Evolutionary conservation across 192 early-diverging fungal species (phyloP), one percentile per base, ranked within the genome.

Genomic region (Podila minutissima): DNA sequence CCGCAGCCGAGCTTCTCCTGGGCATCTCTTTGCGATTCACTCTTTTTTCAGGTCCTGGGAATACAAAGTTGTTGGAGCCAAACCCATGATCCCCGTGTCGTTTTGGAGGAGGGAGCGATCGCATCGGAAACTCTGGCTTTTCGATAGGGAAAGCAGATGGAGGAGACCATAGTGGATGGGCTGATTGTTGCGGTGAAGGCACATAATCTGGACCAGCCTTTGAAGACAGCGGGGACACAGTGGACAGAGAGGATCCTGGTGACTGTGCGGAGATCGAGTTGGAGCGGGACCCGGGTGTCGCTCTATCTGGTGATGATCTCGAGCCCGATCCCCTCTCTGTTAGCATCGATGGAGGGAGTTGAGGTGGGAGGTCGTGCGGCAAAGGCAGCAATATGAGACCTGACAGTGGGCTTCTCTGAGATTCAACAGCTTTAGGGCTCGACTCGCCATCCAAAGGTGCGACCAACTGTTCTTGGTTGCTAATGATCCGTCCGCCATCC

Each of bases 1-100:
- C 76, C 55, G 76, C 64, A 3, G 76, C 76, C 12, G 76, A 79
- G 24, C 76, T 79, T 26, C 76, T 57, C 11, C 76, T 51, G 6
- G 69, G 76, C 9, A 62, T 29, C 38, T 48, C 64, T 9, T 26
- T 20, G 46, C 38, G 65, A 3, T 10, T 24, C 8, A 19, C 13
- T 5, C 17, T 19, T 3, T 22, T 58, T 8, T 55, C 53, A 2
- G 53, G 5, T 10, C n/a, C 53, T 24, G 53, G 53, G 53, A 55
- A 55, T 5, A 55, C 22, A 26, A 55, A 55, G 8, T n/a, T 24
- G 19, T 5, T 55, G 53, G 53, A 26, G 33, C 58, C 22, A 60
- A 22, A 19, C 41, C n/a, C 57, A 48, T 26, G 20, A 33, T 49
- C 64, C 13, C 12, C 64, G 26, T 29, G 76, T 28, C 76, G 69